Conservation (phyloP, 805 yeast species). For the Saturnispora kantuleensis region DNA sequence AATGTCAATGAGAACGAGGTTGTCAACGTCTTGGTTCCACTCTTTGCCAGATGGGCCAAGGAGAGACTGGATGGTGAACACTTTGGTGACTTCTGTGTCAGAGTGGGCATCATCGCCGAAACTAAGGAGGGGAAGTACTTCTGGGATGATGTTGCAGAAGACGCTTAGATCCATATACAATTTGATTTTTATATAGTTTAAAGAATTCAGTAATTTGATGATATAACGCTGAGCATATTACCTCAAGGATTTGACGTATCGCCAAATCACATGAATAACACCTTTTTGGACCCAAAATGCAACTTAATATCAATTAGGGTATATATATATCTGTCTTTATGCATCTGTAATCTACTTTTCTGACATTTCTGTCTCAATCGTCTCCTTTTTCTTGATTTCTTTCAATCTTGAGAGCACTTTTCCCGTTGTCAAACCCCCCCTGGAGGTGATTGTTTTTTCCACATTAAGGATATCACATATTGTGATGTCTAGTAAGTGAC, state of each 20-base stretch:
- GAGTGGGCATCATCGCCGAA: conserved; percentile 81
- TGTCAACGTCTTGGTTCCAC: conserved; percentile 62
- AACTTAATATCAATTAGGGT: too few relatives aligned
- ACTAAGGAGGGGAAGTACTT: conserved; percentile 86
- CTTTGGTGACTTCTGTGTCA: conserved; percentile 86
- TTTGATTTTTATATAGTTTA: too few relatives aligned
- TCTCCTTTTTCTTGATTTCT: background rate
- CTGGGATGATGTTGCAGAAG: conserved; percentile 90
- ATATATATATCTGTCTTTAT: too few relatives aligned
- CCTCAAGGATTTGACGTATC: too few relatives aligned
- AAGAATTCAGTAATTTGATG: too few relatives aligned
- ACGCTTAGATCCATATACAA: conserved; percentile 16
- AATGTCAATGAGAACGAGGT: conserved; percentile 89
- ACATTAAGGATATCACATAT: conserved; percentile 34
- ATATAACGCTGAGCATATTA: too few relatives aligned
- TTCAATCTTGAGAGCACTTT: conserved; percentile 23
- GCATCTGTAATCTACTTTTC: too few relatives aligned
- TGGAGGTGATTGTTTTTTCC: conserved; percentile 32
- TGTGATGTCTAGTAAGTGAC: conserved; percentile 40
- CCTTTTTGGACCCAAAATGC: too few relatives aligned
- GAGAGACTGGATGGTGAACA: conserved; percentile 90
- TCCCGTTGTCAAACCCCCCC: conserved; percentile 18
- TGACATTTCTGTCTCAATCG: too few relatives aligned
- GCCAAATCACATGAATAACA: too few relatives aligned
- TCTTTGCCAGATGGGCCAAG: conserved; percentile 89